Conservation (phyloP, 2,329 filamentous ascomycete species). For the Cladosporium sp. region DNA sequence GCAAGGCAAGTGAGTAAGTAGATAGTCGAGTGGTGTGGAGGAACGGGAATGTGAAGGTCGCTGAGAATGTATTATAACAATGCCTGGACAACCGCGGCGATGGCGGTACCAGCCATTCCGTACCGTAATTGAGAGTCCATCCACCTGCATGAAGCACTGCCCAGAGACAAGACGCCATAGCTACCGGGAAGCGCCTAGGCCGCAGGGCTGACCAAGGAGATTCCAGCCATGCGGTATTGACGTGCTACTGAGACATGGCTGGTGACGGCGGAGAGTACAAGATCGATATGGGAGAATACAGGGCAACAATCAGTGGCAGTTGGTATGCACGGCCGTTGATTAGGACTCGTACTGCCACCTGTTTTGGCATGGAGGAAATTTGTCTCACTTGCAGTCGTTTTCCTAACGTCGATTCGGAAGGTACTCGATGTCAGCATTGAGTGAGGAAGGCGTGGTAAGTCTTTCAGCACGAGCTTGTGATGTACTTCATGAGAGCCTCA, state of each 20-base stretch:
- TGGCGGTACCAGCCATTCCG: conserved; percentile 8
- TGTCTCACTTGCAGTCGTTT: conserved; percentile 1
- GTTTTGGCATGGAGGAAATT: conserved; percentile 8
- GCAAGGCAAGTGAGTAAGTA: neutral
- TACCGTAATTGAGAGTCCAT: neutral
- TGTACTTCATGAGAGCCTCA: neutral
- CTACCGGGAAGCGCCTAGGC: conserved; percentile 6
- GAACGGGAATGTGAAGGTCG: conserved; percentile 3
- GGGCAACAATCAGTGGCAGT: conserved; percentile 3
- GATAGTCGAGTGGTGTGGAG: conserved; percentile 5
- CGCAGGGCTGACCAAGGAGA: conserved; percentile 8
- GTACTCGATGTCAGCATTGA: no score
- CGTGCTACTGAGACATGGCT: conserved; percentile 7
- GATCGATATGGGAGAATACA: neutral
- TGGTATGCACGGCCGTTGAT: neutral
- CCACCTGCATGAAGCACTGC: neutral
- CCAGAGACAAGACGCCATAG: conserved; percentile 11
- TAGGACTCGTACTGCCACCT: conserved; percentile 4
- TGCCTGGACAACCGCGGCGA: conserved; percentile 1
- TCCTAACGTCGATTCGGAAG: no score
- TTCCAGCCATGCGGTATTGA: conserved; percentile 13
- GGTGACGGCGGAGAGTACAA: neutral
- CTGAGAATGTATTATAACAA: conserved; percentile 7
- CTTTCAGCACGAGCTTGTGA: no score
- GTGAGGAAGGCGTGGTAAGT: no score